Base-by-base conservation (phyloP, 2,329 filamentous ascomycete species). In the Claviceps quebecensis region DNA sequence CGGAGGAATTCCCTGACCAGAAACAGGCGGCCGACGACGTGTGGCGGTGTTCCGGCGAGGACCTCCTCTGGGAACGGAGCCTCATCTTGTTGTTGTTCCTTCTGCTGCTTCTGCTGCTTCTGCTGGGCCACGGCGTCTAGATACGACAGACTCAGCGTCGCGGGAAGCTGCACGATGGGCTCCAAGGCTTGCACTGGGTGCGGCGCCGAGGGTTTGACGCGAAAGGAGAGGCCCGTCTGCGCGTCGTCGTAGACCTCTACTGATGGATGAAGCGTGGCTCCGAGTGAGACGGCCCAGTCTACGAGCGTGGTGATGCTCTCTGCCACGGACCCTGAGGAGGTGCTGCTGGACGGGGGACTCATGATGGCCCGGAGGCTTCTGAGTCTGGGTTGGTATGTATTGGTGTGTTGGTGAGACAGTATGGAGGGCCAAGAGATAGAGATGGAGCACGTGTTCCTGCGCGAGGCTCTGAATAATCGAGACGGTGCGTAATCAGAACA, bases 11-110 rank as follows among this genome's bases (percentile, higher is more conserved):
- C 79, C 54, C 82, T 78, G 61, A 86, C 73, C 5, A 89, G 71
- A 56, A 86, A 83, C 65, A 87, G 84, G 4, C 82, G 75, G 8
- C 79, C 75, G 47, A 82, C 66, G 52, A 85, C 77, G 56, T 85
- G 76, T 0, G 79, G 73, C 1, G 75, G 74, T 2, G 73, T 64
- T 4, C 60, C 59, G 1, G 69, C 58, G 46, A 84, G 63, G 56
- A 86, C 80, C 1, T 60, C 60, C 0, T 56, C 47, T 0, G 78
- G 73, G 46, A 85, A 77, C 54, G 47, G 38, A 23, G 13, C 7
- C 1, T 5, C 8, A 17, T 8, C 29, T 22, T 19, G 19, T 22
- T 14, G 26, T 14, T 16, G 4, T 13, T 22, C 45, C 4, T n/a
- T 36, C 46, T 34, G 23, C 43, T 9, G 47, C 41, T 26, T 36